Percentiles rank a stretch among this genome's conserved stretches.
Conservation (phyloP, 1,284 basidiomycete genomes). For the Irpex rosettiformis region DNA sequence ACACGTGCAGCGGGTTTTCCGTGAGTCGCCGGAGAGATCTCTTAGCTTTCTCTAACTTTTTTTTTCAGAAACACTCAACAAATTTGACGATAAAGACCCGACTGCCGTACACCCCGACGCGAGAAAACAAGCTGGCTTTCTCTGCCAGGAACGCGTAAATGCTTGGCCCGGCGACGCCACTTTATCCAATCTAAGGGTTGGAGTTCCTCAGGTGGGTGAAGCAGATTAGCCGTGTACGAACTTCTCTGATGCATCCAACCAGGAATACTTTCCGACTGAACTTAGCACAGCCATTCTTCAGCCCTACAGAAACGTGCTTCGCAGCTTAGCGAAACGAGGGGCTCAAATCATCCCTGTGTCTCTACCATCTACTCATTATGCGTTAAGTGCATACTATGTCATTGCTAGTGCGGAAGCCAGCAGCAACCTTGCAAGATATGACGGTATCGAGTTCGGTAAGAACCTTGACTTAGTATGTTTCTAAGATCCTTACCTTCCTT, state of each 20-base stretch:
- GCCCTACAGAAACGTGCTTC: constrained; percentile 47
- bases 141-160: constrained; percentile 14
- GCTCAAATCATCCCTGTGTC: constrained; percentile 74
- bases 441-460: constrained; percentile 76
- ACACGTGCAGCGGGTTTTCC: constrained; percentile 36
- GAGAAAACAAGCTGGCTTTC: constrained; percentile 31
- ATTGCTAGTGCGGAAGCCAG: constrained; percentile 93
- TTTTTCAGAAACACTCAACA: constrained; percentile 55
- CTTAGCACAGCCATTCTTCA: constrained; percentile 48
- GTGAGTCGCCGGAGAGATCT: constrained; percentile 57
- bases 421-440: constrained; percentile 89
- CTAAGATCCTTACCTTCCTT: neutral
- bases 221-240: constrained; percentile 24
- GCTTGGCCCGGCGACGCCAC: constrained; percentile 12
- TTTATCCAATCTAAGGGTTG: constrained; percentile 50
- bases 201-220: constrained; percentile 44
- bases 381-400: constrained; percentile 93
- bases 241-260: constrained; percentile 1
- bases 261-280: constrained; percentile 85
- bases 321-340: constrained; percentile 52
- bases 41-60: neutral
- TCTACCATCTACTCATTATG: constrained; percentile 74
- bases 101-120: constrained; percentile 56
- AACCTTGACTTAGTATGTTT: neutral
- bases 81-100: constrained; percentile 75